A percentile compares a stretch with the other conserved stretches of the same genome.
Evolutionary conservation across 2,329 filamentous ascomycete species (phyloP).

Genomic region (Thielaviopsis ethacetica): DNA sequence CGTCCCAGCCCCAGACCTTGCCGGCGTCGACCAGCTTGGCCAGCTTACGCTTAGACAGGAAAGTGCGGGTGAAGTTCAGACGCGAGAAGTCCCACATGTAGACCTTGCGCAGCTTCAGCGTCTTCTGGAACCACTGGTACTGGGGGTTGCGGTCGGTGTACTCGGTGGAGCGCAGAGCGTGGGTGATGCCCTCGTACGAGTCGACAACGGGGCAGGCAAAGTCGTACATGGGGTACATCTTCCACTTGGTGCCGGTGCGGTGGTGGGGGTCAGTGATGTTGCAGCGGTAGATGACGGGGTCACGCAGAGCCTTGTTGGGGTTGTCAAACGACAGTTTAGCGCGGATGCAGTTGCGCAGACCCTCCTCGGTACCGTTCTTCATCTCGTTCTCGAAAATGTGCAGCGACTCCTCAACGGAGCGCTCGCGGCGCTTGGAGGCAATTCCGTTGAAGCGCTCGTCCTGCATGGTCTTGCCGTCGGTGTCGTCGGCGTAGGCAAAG

Average conservation of each 20-base stretch:
- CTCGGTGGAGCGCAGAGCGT: slow-evolving; percentile 69
- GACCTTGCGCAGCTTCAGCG: slow-evolving; percentile 56
- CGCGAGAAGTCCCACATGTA: slow-evolving; percentile 76
- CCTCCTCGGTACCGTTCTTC: slow-evolving; percentile 69
- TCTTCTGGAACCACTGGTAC: slow-evolving; percentile 73
- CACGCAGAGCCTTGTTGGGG: slow-evolving; percentile 87
- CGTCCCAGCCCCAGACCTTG: slow-evolving; percentile 70
- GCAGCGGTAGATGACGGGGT: slow-evolving; percentile 95
- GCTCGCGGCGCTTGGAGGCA: slow-evolving; percentile 64
- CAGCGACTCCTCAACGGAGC: slow-evolving; percentile 66
- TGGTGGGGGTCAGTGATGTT: slow-evolving; percentile 55
- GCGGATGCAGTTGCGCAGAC: slow-evolving; percentile 75
- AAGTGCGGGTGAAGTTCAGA: slow-evolving; percentile 70
- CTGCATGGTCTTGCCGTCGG: slow-evolving; percentile 75
- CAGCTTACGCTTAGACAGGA: slow-evolving; percentile 74
- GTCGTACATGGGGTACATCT: slow-evolving; percentile 78
- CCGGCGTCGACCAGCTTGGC: slow-evolving; percentile 66
- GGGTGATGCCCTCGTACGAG: slow-evolving; percentile 65
- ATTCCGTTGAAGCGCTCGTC: slow-evolving; percentile 72
- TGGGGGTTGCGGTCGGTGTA: slow-evolving; percentile 77
- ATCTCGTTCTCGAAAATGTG: slow-evolving; percentile 81
- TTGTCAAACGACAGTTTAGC: slow-evolving; percentile 87
- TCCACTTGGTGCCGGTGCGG: slow-evolving; percentile 64
- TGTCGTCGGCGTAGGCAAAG: slow-evolving; percentile 88
- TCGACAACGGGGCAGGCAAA: slow-evolving; percentile 74